Percentiles rank a stretch among this genome's conserved stretches.
Conservation (phyloP, 2,329 filamentous ascomycete genomes). For the Cercospora janseana region DNA sequence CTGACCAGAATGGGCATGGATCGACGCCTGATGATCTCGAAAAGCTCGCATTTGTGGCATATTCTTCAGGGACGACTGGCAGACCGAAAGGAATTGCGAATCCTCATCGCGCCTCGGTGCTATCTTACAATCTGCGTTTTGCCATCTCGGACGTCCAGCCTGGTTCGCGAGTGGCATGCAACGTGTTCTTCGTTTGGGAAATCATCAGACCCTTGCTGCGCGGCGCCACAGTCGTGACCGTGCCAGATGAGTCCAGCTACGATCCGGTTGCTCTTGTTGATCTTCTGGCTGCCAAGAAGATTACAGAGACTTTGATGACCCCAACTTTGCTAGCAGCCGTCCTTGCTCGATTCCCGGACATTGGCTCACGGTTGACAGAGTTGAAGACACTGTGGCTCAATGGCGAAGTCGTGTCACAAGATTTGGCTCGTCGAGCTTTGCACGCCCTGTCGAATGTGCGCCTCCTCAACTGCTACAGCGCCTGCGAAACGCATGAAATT, state of each 20-base stretch:
- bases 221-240: conserved; percentile 71
- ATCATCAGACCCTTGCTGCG: conserved; percentile 73
- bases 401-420: conserved; percentile 77
- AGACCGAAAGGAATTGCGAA: conserved; percentile 81
- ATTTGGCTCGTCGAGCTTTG: conserved; percentile 67
- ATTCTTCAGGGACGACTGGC: conserved; percentile 75
- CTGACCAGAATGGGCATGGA: conserved; percentile 29
- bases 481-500: conserved; percentile 78
- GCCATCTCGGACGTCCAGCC: conserved; percentile 65
- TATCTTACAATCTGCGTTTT: conserved; percentile 73
- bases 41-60: conserved; percentile 74
- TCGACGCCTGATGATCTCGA: conserved; percentile 68
- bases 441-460: conserved; percentile 66
- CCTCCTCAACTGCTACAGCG: conserved; percentile 77
- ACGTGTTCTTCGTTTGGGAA: conserved; percentile 86
- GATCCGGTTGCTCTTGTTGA: conserved; percentile 73
- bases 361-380: conserved; percentile 62
- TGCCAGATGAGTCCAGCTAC: conserved; percentile 74
- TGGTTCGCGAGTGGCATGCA: conserved; percentile 79
- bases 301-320: conserved; percentile 82
- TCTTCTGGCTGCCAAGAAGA: conserved; percentile 61
- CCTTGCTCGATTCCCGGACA: conserved; percentile 65
- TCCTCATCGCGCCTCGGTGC: conserved; percentile 64
- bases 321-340: conserved; percentile 75
- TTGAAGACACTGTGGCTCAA: conserved; percentile 75